Conservation (phyloP, 805 yeast genomes). For the Dipodascus geniculatus region DNA sequence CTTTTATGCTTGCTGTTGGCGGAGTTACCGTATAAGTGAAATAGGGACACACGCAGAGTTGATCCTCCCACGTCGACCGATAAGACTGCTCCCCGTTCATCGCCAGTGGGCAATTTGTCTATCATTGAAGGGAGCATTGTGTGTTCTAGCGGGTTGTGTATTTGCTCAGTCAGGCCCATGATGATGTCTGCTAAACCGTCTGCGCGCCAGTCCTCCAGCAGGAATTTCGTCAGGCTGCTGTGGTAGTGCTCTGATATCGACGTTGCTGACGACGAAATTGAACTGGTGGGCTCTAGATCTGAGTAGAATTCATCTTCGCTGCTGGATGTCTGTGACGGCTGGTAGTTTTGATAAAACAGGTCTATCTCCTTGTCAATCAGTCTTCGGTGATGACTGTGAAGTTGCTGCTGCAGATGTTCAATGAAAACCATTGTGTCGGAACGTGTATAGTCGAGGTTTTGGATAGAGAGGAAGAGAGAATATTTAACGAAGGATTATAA, state of each 20-base stretch:
- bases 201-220: neutral
- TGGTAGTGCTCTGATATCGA: neutral
- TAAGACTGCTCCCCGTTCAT: constrained; percentile 59
- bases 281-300: neutral
- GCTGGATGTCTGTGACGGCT: too few species aligned
- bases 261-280: neutral
- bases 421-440: neutral
- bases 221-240: neutral
- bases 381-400: neutral
- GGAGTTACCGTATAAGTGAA: constrained; percentile 38
- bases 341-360: neutral
- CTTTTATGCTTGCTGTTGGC: neutral
- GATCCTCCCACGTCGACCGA: constrained; percentile 93
- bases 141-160: constrained; percentile 4
- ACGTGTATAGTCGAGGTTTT: neutral
- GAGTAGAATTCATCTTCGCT: neutral
- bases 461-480: neutral
- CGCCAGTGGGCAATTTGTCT: constrained; percentile 64
- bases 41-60: constrained; percentile 81
- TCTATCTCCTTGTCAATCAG: neutral
- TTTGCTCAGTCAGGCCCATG: constrained; percentile 7
- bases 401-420: neutral
- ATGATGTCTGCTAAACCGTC: constrained; percentile 5
- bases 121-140: constrained; percentile 76
- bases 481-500: neutral